Base-by-base conservation (phyloP, 345 rosid genomes). In the Cardamine occulta region DNA sequence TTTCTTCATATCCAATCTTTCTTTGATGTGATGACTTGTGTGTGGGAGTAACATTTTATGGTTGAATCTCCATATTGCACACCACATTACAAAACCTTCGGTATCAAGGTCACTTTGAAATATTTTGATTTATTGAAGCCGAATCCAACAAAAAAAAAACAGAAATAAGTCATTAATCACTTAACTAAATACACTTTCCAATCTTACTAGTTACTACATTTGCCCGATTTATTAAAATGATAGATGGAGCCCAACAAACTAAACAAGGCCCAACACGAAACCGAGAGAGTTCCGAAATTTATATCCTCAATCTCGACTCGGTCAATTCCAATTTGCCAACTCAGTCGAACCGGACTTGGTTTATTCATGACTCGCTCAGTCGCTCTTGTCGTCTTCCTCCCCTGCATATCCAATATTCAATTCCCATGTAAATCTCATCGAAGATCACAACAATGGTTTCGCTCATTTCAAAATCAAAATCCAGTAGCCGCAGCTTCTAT, bases 341-440 rank as follows among this genome's bases (percentile, higher is more conserved):
- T 66, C 42, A 74, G 35, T 63, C 35, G 34, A 40, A 72, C 69
- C 42, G 53, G 61, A 23, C 39, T 24, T 51, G 4, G 52, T 69
- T 56, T 14, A 17, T 35, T 7, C 39, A 60, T 24, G 59, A 49
- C 52, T 63, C 44, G 63, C 24, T 63, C 42, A 48, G 28, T 63
- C 44, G 55, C 35, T 29, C 23, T 64, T 73, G 77, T 74, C 77
- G 56, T 55, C 71, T 64, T 44, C 65, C 48, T 73, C 65, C 48
- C 63, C 59, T 48, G 32, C 62, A 61, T 52, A 73, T 63, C 55
- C 47, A 23, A 71, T 45, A 34, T 24, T 68, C 63, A 68, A 19
- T 32, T 21, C 44, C 63, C 0, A 35, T 63, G 37, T 34, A 60
- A 52, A 75, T 60, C 74, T 49, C 63, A 74, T 45, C 62, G 8